These are phyloP conservation scores for Solioccasus polychromus DNA, from an alignment of 768 basidiomycete genomes.

Conservation along the genomic window DNA sequence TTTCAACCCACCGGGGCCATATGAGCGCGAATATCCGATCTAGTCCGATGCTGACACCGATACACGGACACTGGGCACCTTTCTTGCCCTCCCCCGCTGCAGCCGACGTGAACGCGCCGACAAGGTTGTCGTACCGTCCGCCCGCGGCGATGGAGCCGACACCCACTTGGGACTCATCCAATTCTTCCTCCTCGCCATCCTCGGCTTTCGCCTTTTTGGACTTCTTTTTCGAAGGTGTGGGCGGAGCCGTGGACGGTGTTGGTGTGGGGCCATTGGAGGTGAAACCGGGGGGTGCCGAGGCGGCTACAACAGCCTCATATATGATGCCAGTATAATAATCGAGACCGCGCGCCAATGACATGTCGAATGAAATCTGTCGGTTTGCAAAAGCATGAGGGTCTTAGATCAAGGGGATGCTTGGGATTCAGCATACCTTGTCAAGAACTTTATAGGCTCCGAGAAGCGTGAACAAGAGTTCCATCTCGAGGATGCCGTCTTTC, in stretches of 20 bases:
- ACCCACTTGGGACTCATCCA: slow-evolving; percentile 91
- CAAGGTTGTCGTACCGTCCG: slow-evolving; percentile 93
- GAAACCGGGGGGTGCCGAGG: slow-evolving; percentile 89
- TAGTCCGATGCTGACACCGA: slow-evolving; percentile 90
- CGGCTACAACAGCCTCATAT: slow-evolving; percentile 93
- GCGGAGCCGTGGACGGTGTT: slow-evolving; percentile 20
- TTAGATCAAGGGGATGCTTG: neutral
- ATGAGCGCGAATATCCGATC: slow-evolving; percentile 91
- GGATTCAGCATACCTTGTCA: slow-evolving; percentile 55
- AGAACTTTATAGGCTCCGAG: slow-evolving; percentile 77
- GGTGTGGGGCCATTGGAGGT: slow-evolving; percentile 47
- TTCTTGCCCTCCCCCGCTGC: slow-evolving; percentile 76
- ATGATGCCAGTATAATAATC: slow-evolving; percentile 99
- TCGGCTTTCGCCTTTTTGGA: slow-evolving; percentile 42
- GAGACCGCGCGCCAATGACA: slow-evolving; percentile 94
- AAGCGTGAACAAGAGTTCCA: slow-evolving; percentile 79
- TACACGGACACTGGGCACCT: slow-evolving; percentile 70
- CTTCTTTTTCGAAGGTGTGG: slow-evolving; percentile 35
- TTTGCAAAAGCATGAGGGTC: neutral
- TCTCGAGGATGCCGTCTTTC: slow-evolving; percentile 81
- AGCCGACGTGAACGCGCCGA: slow-evolving; percentile 84
- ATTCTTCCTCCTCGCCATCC: slow-evolving; percentile 61
- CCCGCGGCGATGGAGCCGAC: slow-evolving; percentile 99
- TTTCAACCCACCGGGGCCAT: slow-evolving; percentile 82
- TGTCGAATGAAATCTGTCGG: slow-evolving; percentile 85